Conservation (phyloP, 108 stramenopile genomes). For the Pseudonitzschia multistriata region DNA sequence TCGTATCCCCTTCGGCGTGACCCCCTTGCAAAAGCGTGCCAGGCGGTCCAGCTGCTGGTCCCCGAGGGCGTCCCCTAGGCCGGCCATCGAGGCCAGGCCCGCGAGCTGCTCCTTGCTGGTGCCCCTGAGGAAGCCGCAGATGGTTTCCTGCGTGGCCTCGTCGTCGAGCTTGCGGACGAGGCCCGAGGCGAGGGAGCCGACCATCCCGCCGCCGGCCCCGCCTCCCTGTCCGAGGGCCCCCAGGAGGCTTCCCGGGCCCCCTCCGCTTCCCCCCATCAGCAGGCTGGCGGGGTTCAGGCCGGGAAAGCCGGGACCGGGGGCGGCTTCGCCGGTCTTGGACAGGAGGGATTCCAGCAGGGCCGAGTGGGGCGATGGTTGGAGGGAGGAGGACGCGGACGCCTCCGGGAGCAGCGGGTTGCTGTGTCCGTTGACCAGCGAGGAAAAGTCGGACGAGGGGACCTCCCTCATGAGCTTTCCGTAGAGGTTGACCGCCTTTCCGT, state of each 20-base stretch:
- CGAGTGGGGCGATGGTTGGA: conserved; percentile 16
- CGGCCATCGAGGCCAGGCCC: conserved; percentile 59
- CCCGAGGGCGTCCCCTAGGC: conserved; percentile 25
- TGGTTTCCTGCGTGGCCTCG: conserved; percentile 57
- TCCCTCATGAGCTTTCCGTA: conserved; percentile 77
- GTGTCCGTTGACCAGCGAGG: conserved; percentile 11
- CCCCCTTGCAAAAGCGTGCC: conserved; percentile 46
- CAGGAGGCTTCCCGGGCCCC: not conserved
- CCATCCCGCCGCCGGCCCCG: conserved; percentile 43
- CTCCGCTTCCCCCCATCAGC: conserved; percentile 15
- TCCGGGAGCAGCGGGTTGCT: not conserved
- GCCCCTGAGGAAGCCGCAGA: conserved; percentile 60
- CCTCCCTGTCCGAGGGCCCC: conserved; percentile 23
- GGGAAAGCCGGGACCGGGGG: conserved; percentile 5
- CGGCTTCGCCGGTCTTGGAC: conserved; percentile 18
- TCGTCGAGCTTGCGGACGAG: conserved; percentile 67
- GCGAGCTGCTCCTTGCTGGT: conserved; percentile 55
- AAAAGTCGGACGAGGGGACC: not conserved
- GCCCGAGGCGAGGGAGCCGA: conserved; percentile 57
- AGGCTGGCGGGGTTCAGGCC: conserved; percentile 36
- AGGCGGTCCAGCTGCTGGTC: conserved; percentile 45
- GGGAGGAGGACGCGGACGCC: conserved; percentile 2
- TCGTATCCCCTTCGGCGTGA: conserved; percentile 58
- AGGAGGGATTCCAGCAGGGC: conserved; percentile 36
- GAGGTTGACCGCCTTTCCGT: conserved; percentile 74